A percentile compares a stretch with the other conserved stretches of the same genome.
Evolutionary conservation across 192 early-diverging fungal species (phyloP).

Genomic region (Coemansia sp.): DNA sequence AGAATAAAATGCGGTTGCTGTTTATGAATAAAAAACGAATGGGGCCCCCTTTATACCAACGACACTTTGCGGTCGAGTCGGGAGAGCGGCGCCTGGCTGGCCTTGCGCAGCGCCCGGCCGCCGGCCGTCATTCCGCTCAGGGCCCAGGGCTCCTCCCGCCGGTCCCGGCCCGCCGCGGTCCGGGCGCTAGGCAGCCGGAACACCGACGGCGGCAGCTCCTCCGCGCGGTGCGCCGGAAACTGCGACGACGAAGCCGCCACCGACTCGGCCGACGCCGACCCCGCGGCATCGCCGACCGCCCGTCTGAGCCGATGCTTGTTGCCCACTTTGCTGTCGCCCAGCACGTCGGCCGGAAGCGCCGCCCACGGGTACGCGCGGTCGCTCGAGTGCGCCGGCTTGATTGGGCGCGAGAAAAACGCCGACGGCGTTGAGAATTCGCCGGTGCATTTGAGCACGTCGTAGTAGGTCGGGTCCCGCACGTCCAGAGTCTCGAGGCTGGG

Average conservation of each 20-base stretch:
- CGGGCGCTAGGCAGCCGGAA: conserved; percentile 26
- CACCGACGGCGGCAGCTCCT: conserved; percentile 30
- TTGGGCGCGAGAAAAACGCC: conserved; percentile 18
- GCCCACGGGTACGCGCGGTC: conserved; percentile 27
- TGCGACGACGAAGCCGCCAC: conserved; percentile 18
- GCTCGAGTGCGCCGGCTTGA: conserved; percentile 24
- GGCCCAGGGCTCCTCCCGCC: conserved; percentile 12
- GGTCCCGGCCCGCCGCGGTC: neutral
- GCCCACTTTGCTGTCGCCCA: neutral
- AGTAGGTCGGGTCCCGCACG: conserved; percentile 32
- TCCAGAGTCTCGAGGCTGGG: no score
- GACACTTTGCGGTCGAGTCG: conserved; percentile 35
- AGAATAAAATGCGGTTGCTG: conserved; percentile 1
- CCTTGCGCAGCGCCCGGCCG: conserved; percentile 27
- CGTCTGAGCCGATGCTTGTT: conserved; percentile 30
- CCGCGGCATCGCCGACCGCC: neutral
- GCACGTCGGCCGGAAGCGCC: neutral
- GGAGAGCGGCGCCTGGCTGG: conserved; percentile 27
- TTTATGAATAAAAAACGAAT: neutral
- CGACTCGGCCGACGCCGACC: neutral
- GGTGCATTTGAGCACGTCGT: conserved; percentile 42
- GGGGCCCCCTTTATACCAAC: conserved; percentile 8
- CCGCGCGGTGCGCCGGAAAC: neutral
- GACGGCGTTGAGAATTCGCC: conserved; percentile 35
- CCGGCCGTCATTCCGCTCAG: conserved; percentile 36